Evolutionary conservation across 1,284 basidiomycete genomes (phyloP).

Genomic region (Pisolithus thermaeus): DNA sequence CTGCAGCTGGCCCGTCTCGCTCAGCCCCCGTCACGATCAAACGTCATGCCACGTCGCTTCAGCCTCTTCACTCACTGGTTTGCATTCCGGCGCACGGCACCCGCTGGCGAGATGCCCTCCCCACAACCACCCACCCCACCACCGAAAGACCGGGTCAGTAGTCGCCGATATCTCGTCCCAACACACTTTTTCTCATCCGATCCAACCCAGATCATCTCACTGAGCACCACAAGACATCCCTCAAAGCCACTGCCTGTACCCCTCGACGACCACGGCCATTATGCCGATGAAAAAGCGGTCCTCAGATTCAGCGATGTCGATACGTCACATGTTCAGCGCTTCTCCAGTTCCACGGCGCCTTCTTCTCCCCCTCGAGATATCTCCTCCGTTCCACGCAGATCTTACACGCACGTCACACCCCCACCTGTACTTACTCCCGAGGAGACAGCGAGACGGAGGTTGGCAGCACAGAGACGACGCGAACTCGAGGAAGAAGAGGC

Average conservation of each 20-base stretch:
- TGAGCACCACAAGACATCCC: background rate
- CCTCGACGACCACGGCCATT: constrained; percentile 5
- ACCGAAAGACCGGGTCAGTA: constrained; percentile 17
- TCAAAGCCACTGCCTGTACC: constrained; percentile 21
- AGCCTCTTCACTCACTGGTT: constrained; percentile 14
- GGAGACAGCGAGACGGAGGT: constrained; percentile 38
- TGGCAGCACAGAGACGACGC: constrained; percentile 35
- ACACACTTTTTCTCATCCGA: background rate
- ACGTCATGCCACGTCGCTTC: constrained; percentile 3
- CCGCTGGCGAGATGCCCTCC: background rate
- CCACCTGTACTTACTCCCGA: constrained; percentile 25
- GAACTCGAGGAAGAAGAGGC: constrained; percentile 47
- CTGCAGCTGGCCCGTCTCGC: too few relatives aligned
- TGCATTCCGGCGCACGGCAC: constrained; percentile 12
- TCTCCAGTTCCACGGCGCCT: background rate
- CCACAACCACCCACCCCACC: constrained; percentile 16
- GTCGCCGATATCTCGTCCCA: background rate
- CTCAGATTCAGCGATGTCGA: constrained; percentile 1
- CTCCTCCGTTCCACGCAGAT: constrained; percentile 3
- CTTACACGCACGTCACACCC: constrained; percentile 5
- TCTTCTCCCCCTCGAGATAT: constrained; percentile 4
- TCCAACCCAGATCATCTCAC: background rate
- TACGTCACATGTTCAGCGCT: background rate
- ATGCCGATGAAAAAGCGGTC: constrained; percentile 2
- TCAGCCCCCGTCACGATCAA: too few relatives aligned